Base-by-base conservation (phyloP, 2,329 filamentous ascomycete species). In the Coniochaeta prunicola region DNA sequence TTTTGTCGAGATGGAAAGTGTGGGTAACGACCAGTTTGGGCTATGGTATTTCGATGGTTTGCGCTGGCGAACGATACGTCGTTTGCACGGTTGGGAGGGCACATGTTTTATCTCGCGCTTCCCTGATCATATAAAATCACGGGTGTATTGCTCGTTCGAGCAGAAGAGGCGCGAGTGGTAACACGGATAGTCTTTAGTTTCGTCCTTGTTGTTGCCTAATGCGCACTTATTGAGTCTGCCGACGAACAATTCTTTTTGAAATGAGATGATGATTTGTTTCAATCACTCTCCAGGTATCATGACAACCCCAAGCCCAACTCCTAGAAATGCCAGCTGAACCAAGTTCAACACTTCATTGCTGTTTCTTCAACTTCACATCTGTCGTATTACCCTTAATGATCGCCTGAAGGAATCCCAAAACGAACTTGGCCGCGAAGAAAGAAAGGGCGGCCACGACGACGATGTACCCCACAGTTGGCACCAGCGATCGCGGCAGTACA, bases 401-500 rank as follows among this genome's bases (percentile, higher is more conserved):
- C 21, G 59, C 58, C 59, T 67, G 65, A 60, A 77, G 64, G 66
- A 67, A 67, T 15, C 62, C 61, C 33, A 70, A 67, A 36, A 77
- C 66, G 60, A 68, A 68, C 59, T 66, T 69, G 38, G 78, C 76
- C n/a, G 79, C 65, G 58, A 77, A 72, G 71, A 73, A 79, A 3
- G 76, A 76, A 38, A 69, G 63, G 28, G 73, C 61, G n/a, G 85
- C 84, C 58, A 96, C 80, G 3, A 82, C 64, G 4, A 80, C 66
- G 58, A 96, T 79, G 72, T 92, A 96, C 36, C 74, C 76, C 13
- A 83, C 84, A 1, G 89, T 93, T 21, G 90, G 86, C 24, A 89
- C 67, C 17, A 97, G 77, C 4, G 92, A 96, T 57, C 79, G 79
- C 13, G 94, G 94, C 57, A 97, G 79, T 17, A 92, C 69, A 75